phyloP scores from a whole-genome alignment of 2,329 filamentous ascomycete species.

The Pestalotiopsis sp. region DNA sequence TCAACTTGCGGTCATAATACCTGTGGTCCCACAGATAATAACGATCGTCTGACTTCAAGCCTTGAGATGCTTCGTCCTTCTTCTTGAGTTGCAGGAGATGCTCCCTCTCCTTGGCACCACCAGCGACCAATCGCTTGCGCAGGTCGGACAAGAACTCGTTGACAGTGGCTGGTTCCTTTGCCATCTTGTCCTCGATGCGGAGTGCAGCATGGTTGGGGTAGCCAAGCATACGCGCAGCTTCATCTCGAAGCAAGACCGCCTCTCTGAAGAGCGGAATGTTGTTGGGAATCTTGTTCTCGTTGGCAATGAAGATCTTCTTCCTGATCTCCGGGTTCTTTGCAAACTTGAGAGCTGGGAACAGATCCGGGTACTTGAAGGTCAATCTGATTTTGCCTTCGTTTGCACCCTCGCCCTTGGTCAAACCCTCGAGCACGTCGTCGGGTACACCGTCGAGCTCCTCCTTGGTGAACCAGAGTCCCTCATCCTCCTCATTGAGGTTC shows the following conservation, averaged over 20 bases:
- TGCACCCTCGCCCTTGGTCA: constrained; percentile 73
- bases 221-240: constrained; percentile 75
- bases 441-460: constrained; percentile 78
- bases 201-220: constrained; percentile 79
- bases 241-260: constrained; percentile 74
- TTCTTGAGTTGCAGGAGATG: constrained; percentile 77
- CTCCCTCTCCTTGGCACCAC: constrained; percentile 70
- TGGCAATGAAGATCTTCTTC: constrained; percentile 69
- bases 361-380: constrained; percentile 82
- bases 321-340: constrained; percentile 71
- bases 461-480: constrained; percentile 76
- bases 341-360: constrained; percentile 79
- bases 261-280: constrained; percentile 78
- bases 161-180: constrained; percentile 73
- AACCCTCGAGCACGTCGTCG: constrained; percentile 63
- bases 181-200: constrained; percentile 83
- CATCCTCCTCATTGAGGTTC: constrained; percentile 81
- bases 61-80: constrained; percentile 63
- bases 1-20: constrained; percentile 79
- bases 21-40: constrained; percentile 85
- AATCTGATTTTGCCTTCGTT: constrained; percentile 76
- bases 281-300: constrained; percentile 78
- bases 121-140: constrained; percentile 65
- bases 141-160: constrained; percentile 74
- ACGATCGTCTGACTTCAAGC: constrained; percentile 63